Evolutionary conservation across 2,329 filamentous ascomycete species (phyloP).

Genomic region (Sclerotinia spermophila): DNA sequence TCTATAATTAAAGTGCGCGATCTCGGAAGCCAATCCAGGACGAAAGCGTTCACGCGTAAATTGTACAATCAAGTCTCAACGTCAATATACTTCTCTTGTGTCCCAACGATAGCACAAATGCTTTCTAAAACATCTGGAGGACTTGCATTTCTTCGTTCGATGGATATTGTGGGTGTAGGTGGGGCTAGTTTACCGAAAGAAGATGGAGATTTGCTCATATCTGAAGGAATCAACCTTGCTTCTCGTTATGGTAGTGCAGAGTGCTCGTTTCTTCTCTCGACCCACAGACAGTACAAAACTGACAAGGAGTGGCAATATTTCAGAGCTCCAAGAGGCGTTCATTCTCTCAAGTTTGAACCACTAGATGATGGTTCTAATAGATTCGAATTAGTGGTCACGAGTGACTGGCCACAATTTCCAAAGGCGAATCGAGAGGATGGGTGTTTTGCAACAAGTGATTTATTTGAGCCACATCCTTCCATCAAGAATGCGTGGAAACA

Average conservation of each 20-base stretch:
- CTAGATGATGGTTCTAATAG: conserved; percentile 41
- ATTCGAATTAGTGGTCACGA: conserved; percentile 52
- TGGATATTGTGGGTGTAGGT: conserved; percentile 62
- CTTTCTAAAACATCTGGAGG: conserved; percentile 45
- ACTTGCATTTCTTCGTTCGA: conserved; percentile 43
- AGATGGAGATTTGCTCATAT: conserved; percentile 52
- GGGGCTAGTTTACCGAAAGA: conserved; percentile 54
- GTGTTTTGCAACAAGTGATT: conserved; percentile 58
- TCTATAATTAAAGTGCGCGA: not conserved
- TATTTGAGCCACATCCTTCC: conserved; percentile 54
- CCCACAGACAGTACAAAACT: conserved; percentile 50
- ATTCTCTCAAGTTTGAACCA: conserved; percentile 45
- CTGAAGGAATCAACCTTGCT: conserved; percentile 51
- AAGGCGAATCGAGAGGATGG: conserved; percentile 55
- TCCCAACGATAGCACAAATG: conserved; percentile 56
- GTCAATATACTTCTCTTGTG: conserved; percentile 54
- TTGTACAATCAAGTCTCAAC: not conserved
- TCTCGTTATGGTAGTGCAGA: conserved; percentile 64
- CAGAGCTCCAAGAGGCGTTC: conserved; percentile 39
- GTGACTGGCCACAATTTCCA: conserved; percentile 56
- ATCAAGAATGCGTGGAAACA: conserved; percentile 58
- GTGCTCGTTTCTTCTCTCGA: conserved; percentile 63
- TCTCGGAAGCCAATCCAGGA: not conserved
- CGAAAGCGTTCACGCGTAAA: not conserved
- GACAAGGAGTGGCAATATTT: conserved; percentile 58